phyloP scores from a whole-genome alignment of 768 basidiomycete species.

The Lentinula guzmanii region DNA sequence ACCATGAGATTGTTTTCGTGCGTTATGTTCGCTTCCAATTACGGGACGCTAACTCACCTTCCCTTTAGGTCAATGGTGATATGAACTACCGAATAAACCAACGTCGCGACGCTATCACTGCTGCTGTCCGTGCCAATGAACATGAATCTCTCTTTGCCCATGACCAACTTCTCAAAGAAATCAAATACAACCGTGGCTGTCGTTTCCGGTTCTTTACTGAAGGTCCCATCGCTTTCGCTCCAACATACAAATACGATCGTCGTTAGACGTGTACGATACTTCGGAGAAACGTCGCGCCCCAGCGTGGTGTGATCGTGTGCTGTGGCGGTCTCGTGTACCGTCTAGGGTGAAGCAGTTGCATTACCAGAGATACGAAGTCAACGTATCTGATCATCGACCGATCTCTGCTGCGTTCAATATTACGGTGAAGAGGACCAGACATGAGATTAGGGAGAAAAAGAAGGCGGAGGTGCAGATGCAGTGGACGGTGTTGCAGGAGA shows the following conservation, averaged over 20 bases:
- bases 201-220: slow-evolving; percentile 81
- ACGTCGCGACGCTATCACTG: slow-evolving; percentile 75
- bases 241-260: slow-evolving; percentile 95
- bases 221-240: slow-evolving; percentile 74
- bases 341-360: slow-evolving; percentile 58
- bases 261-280: slow-evolving; percentile 71
- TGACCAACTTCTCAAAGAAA: slow-evolving; percentile 89
- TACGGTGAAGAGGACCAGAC: slow-evolving; percentile 66
- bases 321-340: slow-evolving; percentile 62
- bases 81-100: slow-evolving; percentile 97
- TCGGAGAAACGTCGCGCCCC: slow-evolving; percentile 86
- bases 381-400: slow-evolving; percentile 88
- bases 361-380: slow-evolving; percentile 80
- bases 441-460: slow-evolving; percentile 49
- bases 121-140: slow-evolving; percentile 64
- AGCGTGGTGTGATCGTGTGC: slow-evolving; percentile 95
- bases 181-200: slow-evolving; percentile 82
- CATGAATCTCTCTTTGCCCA: slow-evolving; percentile 56
- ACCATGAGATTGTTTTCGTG: slow-evolving; percentile 93
- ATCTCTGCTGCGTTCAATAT: slow-evolving; percentile 75
- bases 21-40: slow-evolving; percentile 19
- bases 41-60: not conserved
- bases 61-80: slow-evolving; percentile 75
- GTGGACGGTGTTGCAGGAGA: slow-evolving; percentile 47
- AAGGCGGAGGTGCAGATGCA: slow-evolving; percentile 47